These are phyloP conservation scores for Papiliotrema nemorosa DNA, from an alignment of 1,284 basidiomycete species.

Conservation along the genomic window DNA sequence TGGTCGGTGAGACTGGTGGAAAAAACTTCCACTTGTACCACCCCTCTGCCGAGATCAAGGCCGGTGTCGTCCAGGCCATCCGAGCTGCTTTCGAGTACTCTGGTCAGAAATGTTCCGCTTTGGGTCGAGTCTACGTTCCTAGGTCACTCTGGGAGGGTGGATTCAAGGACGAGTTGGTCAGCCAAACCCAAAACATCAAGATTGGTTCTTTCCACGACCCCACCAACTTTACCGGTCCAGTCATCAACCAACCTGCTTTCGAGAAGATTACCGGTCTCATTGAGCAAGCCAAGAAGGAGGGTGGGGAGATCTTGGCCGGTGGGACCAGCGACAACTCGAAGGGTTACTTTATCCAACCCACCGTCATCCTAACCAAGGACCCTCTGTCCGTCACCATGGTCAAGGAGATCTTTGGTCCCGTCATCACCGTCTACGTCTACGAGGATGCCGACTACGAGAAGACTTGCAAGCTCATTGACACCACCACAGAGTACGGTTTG, in stretches of 20 bases:
- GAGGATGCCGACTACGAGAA: slow-evolving; percentile 79
- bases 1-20: slow-evolving; percentile 91
- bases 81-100: slow-evolving; percentile 95
- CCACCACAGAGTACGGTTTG: slow-evolving; percentile 81
- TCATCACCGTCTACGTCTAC: slow-evolving; percentile 85
- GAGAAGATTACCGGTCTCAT: slow-evolving; percentile 86
- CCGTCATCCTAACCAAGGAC: slow-evolving; percentile 90
- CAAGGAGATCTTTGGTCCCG: slow-evolving; percentile 97
- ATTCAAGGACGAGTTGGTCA: slow-evolving; percentile 76
- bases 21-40: slow-evolving; percentile 99
- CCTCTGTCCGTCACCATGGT: slow-evolving; percentile 86
- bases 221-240: slow-evolving; percentile 88
- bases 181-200: slow-evolving; percentile 76
- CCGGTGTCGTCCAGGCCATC: slow-evolving; percentile 84
- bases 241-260: slow-evolving; percentile 79
- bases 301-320: slow-evolving; percentile 83
- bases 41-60: slow-evolving; percentile 76
- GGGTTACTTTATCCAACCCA: slow-evolving; percentile 92
- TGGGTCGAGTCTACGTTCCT: slow-evolving; percentile 88
- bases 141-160: slow-evolving; percentile 78
- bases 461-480: slow-evolving; percentile 82
- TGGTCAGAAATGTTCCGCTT: slow-evolving; percentile 96
- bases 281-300: slow-evolving; percentile 80
- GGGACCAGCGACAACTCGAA: slow-evolving; percentile 80
- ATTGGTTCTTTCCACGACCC: slow-evolving; percentile 77